Evolutionary conservation across 768 basidiomycete species (phyloP), one percentile per base, ranked within the genome.

Genomic region (Hericium coralloides): DNA sequence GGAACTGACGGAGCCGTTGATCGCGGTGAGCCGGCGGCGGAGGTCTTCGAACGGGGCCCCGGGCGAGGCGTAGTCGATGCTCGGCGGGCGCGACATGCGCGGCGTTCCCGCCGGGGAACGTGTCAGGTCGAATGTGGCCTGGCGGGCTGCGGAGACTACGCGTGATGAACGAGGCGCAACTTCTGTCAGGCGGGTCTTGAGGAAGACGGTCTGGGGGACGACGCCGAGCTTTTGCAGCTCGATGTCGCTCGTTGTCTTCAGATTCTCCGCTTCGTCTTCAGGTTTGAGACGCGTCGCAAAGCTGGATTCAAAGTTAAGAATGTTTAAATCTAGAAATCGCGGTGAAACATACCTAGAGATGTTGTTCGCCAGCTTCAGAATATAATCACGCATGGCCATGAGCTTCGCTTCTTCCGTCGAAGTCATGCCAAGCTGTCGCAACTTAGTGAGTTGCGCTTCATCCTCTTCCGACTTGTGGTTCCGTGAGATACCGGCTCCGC

Each of bases 361-460:
- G 2, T 87, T 84, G 59, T 84, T 83, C 0, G 92, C 89, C 8
- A 95, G 76, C 66, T 92, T 94, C 52, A 89, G 68, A 47, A 92
- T 85, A 66, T 95, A 93, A 59, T 95, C 93, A 20, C 87, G 76
- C 84, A 99, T 83, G 0, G 90, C 83, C n/a, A 83, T 73, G 20
- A 99, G 73, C 68, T 98, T 98, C 55, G 73, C 79, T 67, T 98
- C 94, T 64, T 95, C 95, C 23, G 75, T 74, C 2, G 78, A 59
- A 1, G 82, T 85, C 87, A 97, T 92, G 2, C 95, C 95, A 15
- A 98, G 71, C 65, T 92, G 88, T 61, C 91, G 89, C 43, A 98
- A 69, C 69, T 89, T 92, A 47, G 74, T 72, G 18, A 94, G 69
- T 54, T 95, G 84, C 0, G 68, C 67, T 58, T 92, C 89, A 57